These are phyloP conservation scores for Corylus heterophylla DNA, from an alignment of 306 rosid species.

Conservation along the genomic window DNA sequence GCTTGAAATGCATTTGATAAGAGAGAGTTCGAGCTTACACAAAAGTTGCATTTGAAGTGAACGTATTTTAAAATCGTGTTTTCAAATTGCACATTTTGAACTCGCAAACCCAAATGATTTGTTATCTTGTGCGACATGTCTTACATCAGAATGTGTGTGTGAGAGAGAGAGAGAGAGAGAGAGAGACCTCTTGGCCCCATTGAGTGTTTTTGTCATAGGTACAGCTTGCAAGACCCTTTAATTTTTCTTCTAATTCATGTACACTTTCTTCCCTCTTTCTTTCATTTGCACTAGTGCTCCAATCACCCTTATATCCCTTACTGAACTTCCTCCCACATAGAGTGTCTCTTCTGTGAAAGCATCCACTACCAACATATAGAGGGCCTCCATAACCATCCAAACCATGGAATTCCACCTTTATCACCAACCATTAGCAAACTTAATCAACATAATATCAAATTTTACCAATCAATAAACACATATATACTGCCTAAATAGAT, in stretches of 20 bases:
- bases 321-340: slow-evolving; percentile 58
- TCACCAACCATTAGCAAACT: slow-evolving; percentile 2
- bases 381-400: slow-evolving; percentile 72
- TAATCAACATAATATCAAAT: background rate
- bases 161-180: background rate
- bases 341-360: slow-evolving; percentile 77
- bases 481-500: too few relatives aligned
- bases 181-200: slow-evolving; percentile 77
- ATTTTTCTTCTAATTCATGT: slow-evolving; percentile 43
- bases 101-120: too few relatives aligned
- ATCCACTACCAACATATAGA: slow-evolving; percentile 63
- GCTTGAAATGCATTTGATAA: too few relatives aligned
- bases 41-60: too few relatives aligned
- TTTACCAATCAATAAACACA: background rate
- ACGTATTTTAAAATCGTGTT: too few relatives aligned
- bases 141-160: too few relatives aligned
- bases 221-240: slow-evolving; percentile 65
- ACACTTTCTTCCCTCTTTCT: slow-evolving; percentile 24
- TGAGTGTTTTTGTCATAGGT: slow-evolving; percentile 63
- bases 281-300: slow-evolving; percentile 27
- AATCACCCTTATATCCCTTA: slow-evolving; percentile 31
- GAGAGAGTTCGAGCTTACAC: too few relatives aligned
- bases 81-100: too few relatives aligned
- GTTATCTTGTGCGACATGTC: too few relatives aligned
- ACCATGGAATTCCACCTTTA: slow-evolving; percentile 65